Evolutionary conservation across 192 early-diverging fungal genomes (phyloP).

Genomic region (Backusella macrospora): DNA sequence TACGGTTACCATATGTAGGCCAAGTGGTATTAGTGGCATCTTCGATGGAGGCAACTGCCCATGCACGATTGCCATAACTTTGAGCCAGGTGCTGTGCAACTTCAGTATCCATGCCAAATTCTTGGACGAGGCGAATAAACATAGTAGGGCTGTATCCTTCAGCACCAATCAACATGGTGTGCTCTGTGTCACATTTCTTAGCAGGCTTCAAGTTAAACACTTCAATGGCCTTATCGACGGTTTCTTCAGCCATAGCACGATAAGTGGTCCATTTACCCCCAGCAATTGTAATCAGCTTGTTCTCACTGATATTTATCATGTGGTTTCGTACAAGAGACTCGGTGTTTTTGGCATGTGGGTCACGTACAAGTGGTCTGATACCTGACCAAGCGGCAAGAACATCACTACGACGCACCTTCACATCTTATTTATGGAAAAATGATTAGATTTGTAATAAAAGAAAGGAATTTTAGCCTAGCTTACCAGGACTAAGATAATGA

Average conservation of each 20-base stretch:
- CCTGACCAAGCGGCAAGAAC: slow-evolving; percentile 97
- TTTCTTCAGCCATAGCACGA: slow-evolving; percentile 95
- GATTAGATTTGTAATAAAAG: background rate
- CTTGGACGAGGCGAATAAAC: slow-evolving; percentile 96
- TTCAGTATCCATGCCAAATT: slow-evolving; percentile 90
- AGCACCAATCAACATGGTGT: slow-evolving; percentile 83
- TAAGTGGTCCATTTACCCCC: slow-evolving; percentile 99
- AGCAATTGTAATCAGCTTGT: slow-evolving; percentile 90
- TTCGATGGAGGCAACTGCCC: slow-evolving; percentile 86
- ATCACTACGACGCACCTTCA: slow-evolving; percentile 97
- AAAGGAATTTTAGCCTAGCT: background rate
- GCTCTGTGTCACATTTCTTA: slow-evolving; percentile 76
- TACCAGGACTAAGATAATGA: slow-evolving; percentile 3
- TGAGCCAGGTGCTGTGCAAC: slow-evolving; percentile 88
- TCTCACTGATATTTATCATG: slow-evolving; percentile 87
- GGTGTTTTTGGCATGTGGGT: slow-evolving; percentile 91
- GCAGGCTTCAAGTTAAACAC: slow-evolving; percentile 70
- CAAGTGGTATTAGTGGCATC: slow-evolving; percentile 71
- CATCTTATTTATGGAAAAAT: slow-evolving; percentile 48
- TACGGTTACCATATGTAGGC: slow-evolving; percentile 79
- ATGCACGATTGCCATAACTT: slow-evolving; percentile 94
- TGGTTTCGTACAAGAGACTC: slow-evolving; percentile 94
- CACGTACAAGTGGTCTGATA: slow-evolving; percentile 94
- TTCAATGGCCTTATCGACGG: slow-evolving; percentile 84
- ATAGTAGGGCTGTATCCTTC: slow-evolving; percentile 87